Conservation (phyloP, 495 filamentous ascomycete species). For the Lasiosphaeria ovina region DNA sequence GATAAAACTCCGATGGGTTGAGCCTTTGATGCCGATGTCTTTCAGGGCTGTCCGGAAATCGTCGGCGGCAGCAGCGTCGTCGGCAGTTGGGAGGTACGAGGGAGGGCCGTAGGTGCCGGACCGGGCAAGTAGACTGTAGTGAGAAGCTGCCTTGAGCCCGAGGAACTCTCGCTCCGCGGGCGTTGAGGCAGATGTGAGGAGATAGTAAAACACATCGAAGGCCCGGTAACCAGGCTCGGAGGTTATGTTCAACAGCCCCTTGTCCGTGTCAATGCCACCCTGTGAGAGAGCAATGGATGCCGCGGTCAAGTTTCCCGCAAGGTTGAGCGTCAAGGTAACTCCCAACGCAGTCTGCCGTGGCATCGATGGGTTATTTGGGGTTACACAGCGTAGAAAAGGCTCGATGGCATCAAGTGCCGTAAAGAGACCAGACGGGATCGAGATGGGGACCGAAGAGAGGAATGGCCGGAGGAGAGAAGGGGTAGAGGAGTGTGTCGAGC, state of each 20-base stretch:
- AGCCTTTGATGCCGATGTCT: conserved; percentile 87
- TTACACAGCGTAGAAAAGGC: conserved; percentile 83
- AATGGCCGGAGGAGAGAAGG: conserved; percentile 84
- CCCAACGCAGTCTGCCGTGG: conserved; percentile 79
- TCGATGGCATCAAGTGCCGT: conserved; percentile 74
- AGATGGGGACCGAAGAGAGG: conserved; percentile 72
- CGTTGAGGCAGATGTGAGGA: conserved; percentile 84
- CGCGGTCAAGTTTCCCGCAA: conserved; percentile 73
- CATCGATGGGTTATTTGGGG: conserved; percentile 82
- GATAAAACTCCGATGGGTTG: conserved; percentile 73
- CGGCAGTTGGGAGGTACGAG: conserved; percentile 85
- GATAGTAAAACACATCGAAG: conserved; percentile 98
- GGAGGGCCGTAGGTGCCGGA: conserved; percentile 87
- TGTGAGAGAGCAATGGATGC: conserved; percentile 77
- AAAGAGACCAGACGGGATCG: conserved; percentile 69
- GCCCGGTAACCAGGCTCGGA: conserved; percentile 78
- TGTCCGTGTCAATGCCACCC: conserved; percentile 80
- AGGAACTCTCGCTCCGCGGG: conserved; percentile 89
- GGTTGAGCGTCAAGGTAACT: conserved; percentile 74
- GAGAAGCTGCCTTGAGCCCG: conserved; percentile 73
- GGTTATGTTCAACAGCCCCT: conserved; percentile 80
- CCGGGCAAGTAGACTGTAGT: conserved; percentile 74
- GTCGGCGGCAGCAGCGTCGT: conserved; percentile 89
- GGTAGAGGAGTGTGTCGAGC: conserved; percentile 83
- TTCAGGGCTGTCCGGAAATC: conserved; percentile 84